Evolutionary conservation across 805 yeast genomes (phyloP).

Genomic region (Zygosaccharomyces rouxii): DNA sequence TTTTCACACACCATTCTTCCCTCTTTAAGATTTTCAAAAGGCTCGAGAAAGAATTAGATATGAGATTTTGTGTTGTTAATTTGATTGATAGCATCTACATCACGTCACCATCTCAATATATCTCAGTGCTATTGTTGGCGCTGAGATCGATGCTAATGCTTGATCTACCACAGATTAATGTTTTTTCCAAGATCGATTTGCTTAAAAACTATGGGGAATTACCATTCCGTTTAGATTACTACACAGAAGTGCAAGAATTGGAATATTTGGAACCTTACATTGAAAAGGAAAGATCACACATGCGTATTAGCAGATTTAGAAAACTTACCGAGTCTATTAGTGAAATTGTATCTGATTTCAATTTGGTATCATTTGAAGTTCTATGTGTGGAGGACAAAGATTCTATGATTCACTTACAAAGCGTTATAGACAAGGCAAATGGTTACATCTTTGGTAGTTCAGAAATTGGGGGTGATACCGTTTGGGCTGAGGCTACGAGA

Average conservation of each 20-base stretch:
- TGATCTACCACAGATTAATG: slow-evolving; percentile 90
- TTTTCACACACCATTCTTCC: slow-evolving; percentile 85
- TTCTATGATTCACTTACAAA: slow-evolving; percentile 79
- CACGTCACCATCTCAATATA: slow-evolving; percentile 83
- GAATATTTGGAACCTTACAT: slow-evolving; percentile 61
- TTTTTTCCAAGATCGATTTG: slow-evolving; percentile 84
- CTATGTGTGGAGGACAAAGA: slow-evolving; percentile 86
- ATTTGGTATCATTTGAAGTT: slow-evolving; percentile 83
- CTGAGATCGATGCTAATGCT: slow-evolving; percentile 89
- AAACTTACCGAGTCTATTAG: slow-evolving; percentile 71
- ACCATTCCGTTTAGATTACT: slow-evolving; percentile 78
- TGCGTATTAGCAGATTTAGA: slow-evolving; percentile 56
- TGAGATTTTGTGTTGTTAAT: slow-evolving; percentile 80
- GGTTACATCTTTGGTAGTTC: slow-evolving; percentile 92
- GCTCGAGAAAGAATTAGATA: slow-evolving; percentile 58
- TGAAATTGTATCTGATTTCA: slow-evolving; percentile 81
- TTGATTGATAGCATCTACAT: slow-evolving; percentile 78
- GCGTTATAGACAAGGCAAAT: slow-evolving; percentile 80
- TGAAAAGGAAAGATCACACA: slow-evolving; percentile 66
- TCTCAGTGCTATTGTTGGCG: slow-evolving; percentile 74
- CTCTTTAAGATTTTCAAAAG: slow-evolving; percentile 61
- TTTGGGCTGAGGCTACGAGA: slow-evolving; percentile 95
- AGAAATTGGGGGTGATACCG: slow-evolving; percentile 93
- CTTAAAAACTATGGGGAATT: slow-evolving; percentile 71
- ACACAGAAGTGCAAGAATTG: slow-evolving; percentile 89